These are phyloP conservation scores for Malassezia vespertilionis DNA, from an alignment of 1,284 basidiomycete species.

Conservation along the genomic window DNA sequence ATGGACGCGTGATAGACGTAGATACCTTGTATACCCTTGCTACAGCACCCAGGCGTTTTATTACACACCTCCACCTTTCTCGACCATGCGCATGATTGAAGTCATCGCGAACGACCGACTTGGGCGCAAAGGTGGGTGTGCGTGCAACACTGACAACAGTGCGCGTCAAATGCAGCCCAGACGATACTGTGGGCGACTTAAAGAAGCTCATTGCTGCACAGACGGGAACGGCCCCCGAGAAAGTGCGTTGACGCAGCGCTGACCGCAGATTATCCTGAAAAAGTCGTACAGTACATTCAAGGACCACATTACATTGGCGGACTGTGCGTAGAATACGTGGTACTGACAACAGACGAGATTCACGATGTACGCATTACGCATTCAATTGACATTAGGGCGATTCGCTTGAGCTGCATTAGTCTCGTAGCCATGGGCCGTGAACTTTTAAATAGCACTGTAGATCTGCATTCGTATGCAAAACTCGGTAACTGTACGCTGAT, in stretches of 20 bases:
- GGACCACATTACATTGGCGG: conserved; percentile 68
- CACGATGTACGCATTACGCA: conserved; percentile 10
- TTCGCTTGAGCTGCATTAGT: conserved; percentile 16
- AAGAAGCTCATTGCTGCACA: conserved; percentile 95
- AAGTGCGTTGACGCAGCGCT: conserved; percentile 33
- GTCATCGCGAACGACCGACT: conserved; percentile 94
- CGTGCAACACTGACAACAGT: conserved; percentile 17
- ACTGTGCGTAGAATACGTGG: conserved; percentile 51
- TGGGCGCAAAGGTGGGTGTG: conserved; percentile 70
- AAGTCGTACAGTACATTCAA: conserved; percentile 60
- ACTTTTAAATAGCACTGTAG: too few relatives aligned
- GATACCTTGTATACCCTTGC: too few relatives aligned
- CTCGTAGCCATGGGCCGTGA: too few relatives aligned
- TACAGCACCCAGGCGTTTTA: too few relatives aligned
- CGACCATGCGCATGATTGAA: conserved; percentile 53
- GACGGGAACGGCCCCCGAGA: conserved; percentile 65
- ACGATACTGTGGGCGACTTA: conserved; percentile 91
- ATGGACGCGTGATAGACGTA: too few relatives aligned
- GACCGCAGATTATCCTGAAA: conserved; percentile 79
- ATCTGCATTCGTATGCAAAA: too few relatives aligned
- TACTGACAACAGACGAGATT: conserved; percentile 15
- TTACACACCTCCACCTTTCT: conserved; percentile 5
- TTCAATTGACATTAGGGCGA: conserved; percentile 8
- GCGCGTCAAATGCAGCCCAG: conserved; percentile 52
- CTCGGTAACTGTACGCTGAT: too few relatives aligned